Base-by-base conservation (phyloP, 1,284 basidiomycete genomes). In the Heterobasidion irregulare region DNA sequence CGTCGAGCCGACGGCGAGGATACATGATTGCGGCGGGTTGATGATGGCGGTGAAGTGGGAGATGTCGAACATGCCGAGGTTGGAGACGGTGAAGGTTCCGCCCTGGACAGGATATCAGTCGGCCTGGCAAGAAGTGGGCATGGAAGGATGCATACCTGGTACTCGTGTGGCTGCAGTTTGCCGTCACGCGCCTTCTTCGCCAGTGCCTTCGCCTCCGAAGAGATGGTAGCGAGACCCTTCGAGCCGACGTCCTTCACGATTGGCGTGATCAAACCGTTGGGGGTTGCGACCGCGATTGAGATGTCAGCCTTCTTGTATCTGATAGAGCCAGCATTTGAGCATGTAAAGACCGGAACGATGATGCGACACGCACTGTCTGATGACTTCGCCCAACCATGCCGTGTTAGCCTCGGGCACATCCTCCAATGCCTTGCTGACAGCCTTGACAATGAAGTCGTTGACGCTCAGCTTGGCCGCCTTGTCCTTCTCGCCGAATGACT, bases 331-430 rank as follows among this genome's bases (percentile, higher is more conserved):
- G 45, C 15, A 54, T 9, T 26, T n/a, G 18, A 45, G 12, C 58
- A 43, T 12, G 6, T 41, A 52, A 49, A 18, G 34, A 34, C 44
- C 32, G 52, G 54, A 50, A 60, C 47, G 34, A 33, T 53, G 35
- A 33, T 15, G 50, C 26, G 49, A 54, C 5, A 76, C 91, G 69
- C 71, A 94, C 93, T 92, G 91, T 71, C 96, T 79, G 70, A 99
- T 97, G 56, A 86, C 83, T 65, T 99, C 97, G 63, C 95, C 96
- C 64, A 98, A 74, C 96, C 96, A 99, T 16, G 94, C 93, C 54
- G 94, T 93, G 78, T 99, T 99, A 62, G 89, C 95, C 71, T 99
- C 97, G 54, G 97, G 97, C 35, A 99, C 96, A 68, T 99, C 95
- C 54, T 82, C 79, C 56, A 98, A 80, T 4, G 97, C 96, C 62